Conservation (phyloP, 805 yeast genomes). For the Peterozyma xylosa region DNA sequence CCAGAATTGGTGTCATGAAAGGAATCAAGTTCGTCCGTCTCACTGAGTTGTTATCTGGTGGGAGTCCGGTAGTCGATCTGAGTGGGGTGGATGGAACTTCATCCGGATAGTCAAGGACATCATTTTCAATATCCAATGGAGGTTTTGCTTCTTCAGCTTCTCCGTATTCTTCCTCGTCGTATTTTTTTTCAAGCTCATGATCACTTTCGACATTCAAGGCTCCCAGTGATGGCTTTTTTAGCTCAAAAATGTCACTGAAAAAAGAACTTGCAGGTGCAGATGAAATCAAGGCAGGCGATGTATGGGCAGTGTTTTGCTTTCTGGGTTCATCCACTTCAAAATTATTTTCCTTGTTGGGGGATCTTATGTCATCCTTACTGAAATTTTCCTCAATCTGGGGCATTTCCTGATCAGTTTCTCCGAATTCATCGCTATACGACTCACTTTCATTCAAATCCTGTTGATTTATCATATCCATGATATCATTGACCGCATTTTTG, state of each 20-base stretch:
- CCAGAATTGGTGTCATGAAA: slow-evolving; percentile 10
- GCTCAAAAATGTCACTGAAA: too few relatives aligned
- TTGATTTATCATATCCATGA: slow-evolving; percentile 67
- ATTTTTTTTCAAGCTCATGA: too few relatives aligned
- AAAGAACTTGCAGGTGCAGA: too few relatives aligned
- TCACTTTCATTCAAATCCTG: slow-evolving; percentile 27
- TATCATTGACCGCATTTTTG: slow-evolving; percentile 67
- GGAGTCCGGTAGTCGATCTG: not conserved
- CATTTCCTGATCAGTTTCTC: slow-evolving; percentile 9
- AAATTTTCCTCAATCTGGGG: slow-evolving; percentile 14
- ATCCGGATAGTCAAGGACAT: not conserved
- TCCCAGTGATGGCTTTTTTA: too few relatives aligned
- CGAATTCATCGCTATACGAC: slow-evolving; percentile 16
- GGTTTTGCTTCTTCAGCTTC: not conserved
- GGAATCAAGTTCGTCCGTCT: slow-evolving; percentile 7
- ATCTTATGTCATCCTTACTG: slow-evolving; percentile 7
- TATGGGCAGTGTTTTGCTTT: too few relatives aligned
- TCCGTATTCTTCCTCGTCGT: slow-evolving; percentile 2
- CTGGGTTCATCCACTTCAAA: too few relatives aligned
- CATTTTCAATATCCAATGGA: not conserved
- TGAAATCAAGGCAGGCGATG: too few relatives aligned
- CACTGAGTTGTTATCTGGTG: not conserved
- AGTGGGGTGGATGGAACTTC: slow-evolving; percentile 1
- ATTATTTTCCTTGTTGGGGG: too few relatives aligned
- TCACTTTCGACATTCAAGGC: too few relatives aligned